These are phyloP conservation scores for Eleusine coracana DNA, from an alignment of 176 grass and related monocot genomes.

Conservation along the genomic window DNA sequence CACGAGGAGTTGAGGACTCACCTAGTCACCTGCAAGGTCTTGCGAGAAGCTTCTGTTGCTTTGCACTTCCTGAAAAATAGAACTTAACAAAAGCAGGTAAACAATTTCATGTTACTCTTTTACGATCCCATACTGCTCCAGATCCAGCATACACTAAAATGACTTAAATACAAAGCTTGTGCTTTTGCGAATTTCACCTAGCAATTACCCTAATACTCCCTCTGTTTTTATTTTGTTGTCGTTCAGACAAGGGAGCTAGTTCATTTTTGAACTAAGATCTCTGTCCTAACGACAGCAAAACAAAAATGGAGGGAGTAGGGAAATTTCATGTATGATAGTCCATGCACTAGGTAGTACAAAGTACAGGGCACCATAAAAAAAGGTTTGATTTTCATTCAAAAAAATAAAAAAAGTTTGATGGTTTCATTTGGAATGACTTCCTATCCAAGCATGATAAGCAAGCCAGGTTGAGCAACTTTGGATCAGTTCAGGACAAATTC, in stretches of 20 bases:
- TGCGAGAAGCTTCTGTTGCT: slow-evolving; percentile 48
- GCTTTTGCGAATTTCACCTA: slow-evolving; percentile 6
- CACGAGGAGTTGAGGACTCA: slow-evolving; percentile 3
- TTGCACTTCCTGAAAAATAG: slow-evolving; percentile 45
- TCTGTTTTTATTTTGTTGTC: too few relatives aligned
- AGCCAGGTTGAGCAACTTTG: slow-evolving; percentile 36
- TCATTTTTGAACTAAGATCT: too few relatives aligned
- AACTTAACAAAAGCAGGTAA: slow-evolving; percentile 39
- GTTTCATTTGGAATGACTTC: slow-evolving; percentile 30
- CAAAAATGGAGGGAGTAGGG: neutral
- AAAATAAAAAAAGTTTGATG: neutral
- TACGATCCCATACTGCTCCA: slow-evolving; percentile 29
- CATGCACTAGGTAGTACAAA: neutral
- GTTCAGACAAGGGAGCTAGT: too few relatives aligned
- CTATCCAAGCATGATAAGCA: slow-evolving; percentile 31
- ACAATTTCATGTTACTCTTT: slow-evolving; percentile 30
- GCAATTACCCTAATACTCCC: neutral
- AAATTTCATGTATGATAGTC: slow-evolving; percentile 25
- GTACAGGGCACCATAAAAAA: slow-evolving; percentile 15
- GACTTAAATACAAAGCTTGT: slow-evolving; percentile 11
- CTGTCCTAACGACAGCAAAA: too few relatives aligned
- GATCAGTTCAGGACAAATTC: neutral
- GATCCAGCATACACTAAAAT: slow-evolving; percentile 13
- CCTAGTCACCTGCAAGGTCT: slow-evolving; percentile 43
- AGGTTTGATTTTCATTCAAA: slow-evolving; percentile 8